Evolutionary conservation across 1,284 basidiomycete genomes (phyloP), one percentile per base, ranked within the genome.

Genomic region (Pascua sp.): DNA sequence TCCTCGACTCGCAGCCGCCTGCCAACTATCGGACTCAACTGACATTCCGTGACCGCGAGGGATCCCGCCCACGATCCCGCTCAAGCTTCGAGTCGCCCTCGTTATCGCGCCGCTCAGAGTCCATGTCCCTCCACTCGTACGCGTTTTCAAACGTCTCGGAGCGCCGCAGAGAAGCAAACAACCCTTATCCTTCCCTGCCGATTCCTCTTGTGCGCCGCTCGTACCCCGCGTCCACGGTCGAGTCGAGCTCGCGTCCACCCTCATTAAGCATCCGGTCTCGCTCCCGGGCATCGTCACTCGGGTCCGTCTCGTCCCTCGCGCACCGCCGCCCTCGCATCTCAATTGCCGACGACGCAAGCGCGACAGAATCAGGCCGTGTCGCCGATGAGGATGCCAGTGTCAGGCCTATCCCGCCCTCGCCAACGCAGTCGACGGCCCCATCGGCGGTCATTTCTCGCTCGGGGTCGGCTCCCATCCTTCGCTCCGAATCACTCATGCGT

Each of bases 331-430:
- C 49, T 12, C 46, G 55, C 2, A 48, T 63, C 42, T 60, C 62
- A 15, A 55, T 62, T 13, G 57, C 48, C 18, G 68, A 65, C 47
- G 63, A 62, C 18, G 51, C 46, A 11, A 58, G 56, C 37, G 45
- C 15, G 37, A 38, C n/a, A 37, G 54, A 49, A 7, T 54, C 52
- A 10, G 55, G 57, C n/a, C 39, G 55, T 37, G 87, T 89, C 77
- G 90, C 91, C 36, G 91, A 94, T 69, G 91, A 94, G 62, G 90
- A 93, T 71, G 91, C 91, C 16, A 91, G 89, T 43, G 79, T 92
- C 39, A 84, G 91, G 24, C 91, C 91, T 4, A 77, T 94, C 41
- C 89, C 91, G 15, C 91, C 91, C 5, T 91, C 89, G 0, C 91
- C 90, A 2, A 87, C 89, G 0, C 68, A 69, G 8, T 53, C 63